These are phyloP conservation scores for Trametes coccinea DNA, from an alignment of 768 basidiomycete genomes.

Conservation along the genomic window DNA sequence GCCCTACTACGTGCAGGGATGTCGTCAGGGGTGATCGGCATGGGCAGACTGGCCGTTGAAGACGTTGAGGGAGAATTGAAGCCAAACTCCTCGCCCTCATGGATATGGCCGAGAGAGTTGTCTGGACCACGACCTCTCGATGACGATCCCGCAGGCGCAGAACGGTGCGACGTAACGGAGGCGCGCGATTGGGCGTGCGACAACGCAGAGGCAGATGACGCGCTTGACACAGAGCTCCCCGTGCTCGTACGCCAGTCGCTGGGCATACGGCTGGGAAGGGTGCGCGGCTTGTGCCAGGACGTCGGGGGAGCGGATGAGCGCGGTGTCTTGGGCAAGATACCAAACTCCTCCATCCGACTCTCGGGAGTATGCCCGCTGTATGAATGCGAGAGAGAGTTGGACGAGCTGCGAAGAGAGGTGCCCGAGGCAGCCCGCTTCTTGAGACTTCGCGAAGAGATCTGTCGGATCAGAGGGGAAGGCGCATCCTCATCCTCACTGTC, in stretches of 20 bases:
- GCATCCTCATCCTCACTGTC: slow-evolving; percentile 47
- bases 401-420: slow-evolving; percentile 18
- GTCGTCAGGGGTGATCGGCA: slow-evolving; percentile 27
- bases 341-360: slow-evolving; percentile 15
- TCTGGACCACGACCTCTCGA: slow-evolving; percentile 15
- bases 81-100: slow-evolving; percentile 24
- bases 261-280: background rate
- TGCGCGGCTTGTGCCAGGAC: slow-evolving; percentile 21
- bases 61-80: slow-evolving; percentile 25
- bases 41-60: slow-evolving; percentile 26
- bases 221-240: slow-evolving; percentile 19
- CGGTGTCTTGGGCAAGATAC: slow-evolving; percentile 9
- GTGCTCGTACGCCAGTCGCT: slow-evolving; percentile 13
- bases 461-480: slow-evolving; percentile 39
- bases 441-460: slow-evolving; percentile 33
- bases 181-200: slow-evolving; percentile 19
- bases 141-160: slow-evolving; percentile 11
- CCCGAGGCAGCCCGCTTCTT: slow-evolving; percentile 20
- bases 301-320: slow-evolving; percentile 26
- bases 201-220: slow-evolving; percentile 10
- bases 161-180: slow-evolving; percentile 23
- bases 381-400: slow-evolving; percentile 31
- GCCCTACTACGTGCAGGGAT: background rate
- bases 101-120: slow-evolving; percentile 21
- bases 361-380: slow-evolving; percentile 26